Evolutionary conservation across 352 stramenopile species (phyloP), one percentile per base, ranked within the genome.

Genomic region (Phytophthora vignae): DNA sequence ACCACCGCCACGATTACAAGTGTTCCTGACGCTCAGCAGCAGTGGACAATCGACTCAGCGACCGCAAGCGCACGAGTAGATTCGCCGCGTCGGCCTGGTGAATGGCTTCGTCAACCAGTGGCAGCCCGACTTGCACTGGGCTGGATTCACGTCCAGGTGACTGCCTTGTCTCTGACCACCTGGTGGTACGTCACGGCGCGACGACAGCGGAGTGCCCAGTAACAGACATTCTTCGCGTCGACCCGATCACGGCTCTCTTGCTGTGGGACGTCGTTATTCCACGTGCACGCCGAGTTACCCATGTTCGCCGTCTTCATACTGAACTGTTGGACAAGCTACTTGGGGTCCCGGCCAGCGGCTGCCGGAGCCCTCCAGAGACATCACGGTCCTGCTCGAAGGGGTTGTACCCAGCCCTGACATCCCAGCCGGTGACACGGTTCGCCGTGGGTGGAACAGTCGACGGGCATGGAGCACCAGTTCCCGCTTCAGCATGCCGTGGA

Each of bases 31-130:
- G 48, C 21, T 22, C 21, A 27, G 29, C 8, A 54, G 33, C 19
- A 21, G 50, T 69, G 44, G 50, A 57, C 49, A 54, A 60, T 65
- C 42, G 44, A 55, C 48, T 63, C 66, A 46, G 38, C 67, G 66
- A 70, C 31, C 31, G 31, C 31, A 9, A 6, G 31, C 4, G 31
- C 31, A 36, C 31, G 31, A 6, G 5, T 36, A 9, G 31, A 1
- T 6, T 9, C 31, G 31, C 8, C 31, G 1, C 31, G 8, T 10
- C 38, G 12, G 5, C 38, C 38, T 4, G 38, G 38, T 17, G 9
- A 17, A 17, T 44, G 38, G 38, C 38, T 44, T 9, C 38, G 38
- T 11, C 38, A 17, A 11, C 10, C 10, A 1, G 38, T 44, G 6
- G 12, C 12, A 5, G 38, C 12, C 12, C 10, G 12, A 17, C 38